Conservation (phyloP, 805 yeast genomes). For the Candida wancherniae region DNA sequence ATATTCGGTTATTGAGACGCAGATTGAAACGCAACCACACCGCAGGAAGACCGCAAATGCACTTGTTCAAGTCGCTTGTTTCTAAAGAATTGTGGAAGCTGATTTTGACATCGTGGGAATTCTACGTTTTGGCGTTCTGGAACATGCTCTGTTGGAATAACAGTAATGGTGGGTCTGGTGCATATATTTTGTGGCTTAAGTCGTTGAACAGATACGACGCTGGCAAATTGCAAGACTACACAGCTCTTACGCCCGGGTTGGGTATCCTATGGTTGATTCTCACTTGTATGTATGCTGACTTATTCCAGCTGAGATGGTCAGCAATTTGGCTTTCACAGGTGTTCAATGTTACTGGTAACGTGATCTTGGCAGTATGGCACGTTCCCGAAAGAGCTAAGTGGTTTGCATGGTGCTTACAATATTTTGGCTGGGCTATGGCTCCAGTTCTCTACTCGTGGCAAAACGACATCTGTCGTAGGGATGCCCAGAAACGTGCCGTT, state of each 20-base stretch:
- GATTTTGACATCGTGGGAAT: slow-evolving; percentile 53
- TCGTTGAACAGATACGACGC: slow-evolving; percentile 22
- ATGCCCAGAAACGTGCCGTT: slow-evolving; percentile 51
- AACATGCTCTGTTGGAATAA: slow-evolving; percentile 61
- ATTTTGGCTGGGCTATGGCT: slow-evolving; percentile 60
- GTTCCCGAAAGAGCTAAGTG: slow-evolving; percentile 55
- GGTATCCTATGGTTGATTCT: slow-evolving; percentile 37
- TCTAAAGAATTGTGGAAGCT: slow-evolving; percentile 44
- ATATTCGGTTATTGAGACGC: slow-evolving; percentile 35
- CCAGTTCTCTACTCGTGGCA: slow-evolving; percentile 57
- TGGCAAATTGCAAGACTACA: slow-evolving; percentile 33
- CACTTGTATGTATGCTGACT: slow-evolving; percentile 35
- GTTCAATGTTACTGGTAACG: slow-evolving; percentile 52
- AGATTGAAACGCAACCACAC: slow-evolving; percentile 15
- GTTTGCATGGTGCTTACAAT: slow-evolving; percentile 58
- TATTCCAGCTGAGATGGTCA: slow-evolving; percentile 41
- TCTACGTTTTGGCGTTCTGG: slow-evolving; percentile 52
- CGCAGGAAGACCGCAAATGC: slow-evolving; percentile 15
- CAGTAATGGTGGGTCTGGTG: slow-evolving; percentile 51
- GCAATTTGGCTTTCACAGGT: slow-evolving; percentile 50
- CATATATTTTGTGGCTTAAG: slow-evolving; percentile 56
- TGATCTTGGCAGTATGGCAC: slow-evolving; percentile 55
- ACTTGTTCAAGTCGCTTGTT: slow-evolving; percentile 13
- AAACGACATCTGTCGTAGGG: slow-evolving; percentile 53
- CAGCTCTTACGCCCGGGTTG: slow-evolving; percentile 45